Base-by-base conservation (phyloP, 2,329 filamentous ascomycete species). In the Pseudogymnoascus sp. region DNA sequence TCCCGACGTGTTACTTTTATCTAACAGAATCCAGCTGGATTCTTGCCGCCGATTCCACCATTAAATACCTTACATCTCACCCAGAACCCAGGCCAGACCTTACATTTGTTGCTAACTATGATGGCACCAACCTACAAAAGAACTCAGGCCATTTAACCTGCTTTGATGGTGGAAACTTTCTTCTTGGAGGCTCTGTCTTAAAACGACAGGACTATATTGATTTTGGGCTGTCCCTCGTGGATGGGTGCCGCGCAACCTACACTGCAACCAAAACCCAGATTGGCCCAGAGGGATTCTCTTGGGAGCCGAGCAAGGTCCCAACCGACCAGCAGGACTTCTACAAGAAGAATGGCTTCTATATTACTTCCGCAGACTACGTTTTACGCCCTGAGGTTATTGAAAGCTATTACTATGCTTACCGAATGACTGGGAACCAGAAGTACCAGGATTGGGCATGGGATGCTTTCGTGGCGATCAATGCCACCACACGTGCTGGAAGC, bases 371-470 rank as follows among this genome's bases (percentile, higher is more conserved):
- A 0, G 70, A 74, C 5, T 96, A 95, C 73, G 77, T 87, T 7
- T 81, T 95, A 31, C 83, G 91, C 0, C 88, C 91, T 0, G 91
- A 95, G 75, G 90, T 92, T 3, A 81, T 95, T 35, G 91, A 96
- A 77, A 89, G 85, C 67, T 87, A 87, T 73, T 96, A 95, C 80
- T 94, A 96, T 74, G 90, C 91, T 2, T 95, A 90, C 78, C 85
- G 91, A 59, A 83, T 88, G 0, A 96, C 91, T 0, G 87, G 88
- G 3, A 82, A 93, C 64, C 67, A 76, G 33, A 88, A 85, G 76
- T 96, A 92, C 74, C 88, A 90, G 72, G 87, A 93, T 64, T 92
- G 89, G 87, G 88, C 88, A 4, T 96, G 90, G 90, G 83, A 88
- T 41, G 90, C 85, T 0, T 94, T 93, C 74, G 70, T 82, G 36